Percentiles rank a stretch among this genome's conserved stretches.
Conservation (phyloP, 2,329 filamentous ascomycete genomes). For the Fusarium sp. region DNA sequence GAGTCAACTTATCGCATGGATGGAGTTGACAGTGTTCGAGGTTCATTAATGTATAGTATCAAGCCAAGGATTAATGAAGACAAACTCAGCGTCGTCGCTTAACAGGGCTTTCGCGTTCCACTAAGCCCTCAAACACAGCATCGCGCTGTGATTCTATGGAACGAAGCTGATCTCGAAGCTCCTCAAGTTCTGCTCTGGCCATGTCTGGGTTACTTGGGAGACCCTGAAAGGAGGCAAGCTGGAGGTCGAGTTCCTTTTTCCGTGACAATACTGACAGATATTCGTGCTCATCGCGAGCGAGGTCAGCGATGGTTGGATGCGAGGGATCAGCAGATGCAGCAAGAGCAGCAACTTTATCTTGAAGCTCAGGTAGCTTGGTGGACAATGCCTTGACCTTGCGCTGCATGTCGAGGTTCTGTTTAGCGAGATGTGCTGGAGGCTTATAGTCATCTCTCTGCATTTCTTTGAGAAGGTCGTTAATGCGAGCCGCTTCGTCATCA, state of each 20-base stretch:
- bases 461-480: slow-evolving; percentile 54
- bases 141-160: slow-evolving; percentile 73
- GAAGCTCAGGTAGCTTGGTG: slow-evolving; percentile 71
- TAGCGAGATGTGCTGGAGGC: slow-evolving; percentile 68
- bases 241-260: slow-evolving; percentile 69
- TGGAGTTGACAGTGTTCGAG: slow-evolving; percentile 1
- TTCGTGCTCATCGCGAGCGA: slow-evolving; percentile 67
- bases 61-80: slow-evolving; percentile 16
- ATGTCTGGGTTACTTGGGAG: slow-evolving; percentile 77
- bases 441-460: slow-evolving; percentile 62
- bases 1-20: slow-evolving; percentile 1
- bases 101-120: slow-evolving; percentile 69
- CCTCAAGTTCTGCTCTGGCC: slow-evolving; percentile 77
- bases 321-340: slow-evolving; percentile 49
- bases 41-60: slow-evolving; percentile 37
- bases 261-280: slow-evolving; percentile 67
- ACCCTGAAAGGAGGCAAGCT: slow-evolving; percentile 74
- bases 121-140: slow-evolving; percentile 77
- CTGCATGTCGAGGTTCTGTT: slow-evolving; percentile 79
- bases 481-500: slow-evolving; percentile 58
- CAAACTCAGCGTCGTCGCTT: slow-evolving; percentile 50
- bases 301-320: slow-evolving; percentile 65
- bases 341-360: slow-evolving; percentile 62
- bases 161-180: slow-evolving; percentile 72
- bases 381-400: slow-evolving; percentile 75